phyloP scores from a whole-genome alignment of 1,284 basidiomycete genomes.

The Rhodotorula sp. region DNA sequence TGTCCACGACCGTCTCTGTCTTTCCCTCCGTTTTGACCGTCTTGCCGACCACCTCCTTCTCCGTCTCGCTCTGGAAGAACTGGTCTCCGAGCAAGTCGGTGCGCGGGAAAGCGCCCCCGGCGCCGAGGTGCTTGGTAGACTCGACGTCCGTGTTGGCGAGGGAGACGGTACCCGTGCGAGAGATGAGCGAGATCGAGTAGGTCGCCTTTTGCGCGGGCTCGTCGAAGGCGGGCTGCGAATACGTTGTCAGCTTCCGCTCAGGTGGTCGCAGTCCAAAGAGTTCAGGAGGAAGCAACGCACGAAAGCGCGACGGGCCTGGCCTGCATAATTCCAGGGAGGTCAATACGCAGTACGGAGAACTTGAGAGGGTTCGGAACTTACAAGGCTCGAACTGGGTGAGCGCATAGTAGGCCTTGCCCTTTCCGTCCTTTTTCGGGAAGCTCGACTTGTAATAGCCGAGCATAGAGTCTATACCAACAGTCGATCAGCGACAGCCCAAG shows the following conservation, averaged over 20 bases:
- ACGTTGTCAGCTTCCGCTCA: slow-evolving; percentile 47
- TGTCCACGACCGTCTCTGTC: slow-evolving; percentile 24
- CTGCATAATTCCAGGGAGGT: background rate
- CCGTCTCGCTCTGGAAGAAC: slow-evolving; percentile 15
- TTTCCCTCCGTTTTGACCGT: slow-evolving; percentile 50
- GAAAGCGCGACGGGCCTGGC: slow-evolving; percentile 47
- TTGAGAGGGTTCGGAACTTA: background rate
- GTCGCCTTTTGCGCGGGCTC: slow-evolving; percentile 91
- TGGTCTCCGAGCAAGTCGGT: slow-evolving; percentile 1
- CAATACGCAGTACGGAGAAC: too few species aligned
- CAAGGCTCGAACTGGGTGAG: slow-evolving; percentile 59
- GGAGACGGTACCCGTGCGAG: slow-evolving; percentile 57
- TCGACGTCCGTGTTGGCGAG: slow-evolving; percentile 86
- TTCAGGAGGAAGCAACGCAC: slow-evolving; percentile 14
- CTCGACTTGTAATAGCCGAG: slow-evolving; percentile 43
- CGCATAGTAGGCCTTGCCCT: slow-evolving; percentile 43
- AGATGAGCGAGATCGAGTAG: slow-evolving; percentile 78
- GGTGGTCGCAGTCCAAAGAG: fast-evolving
- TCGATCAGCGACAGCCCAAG: background rate
- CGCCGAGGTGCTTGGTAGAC: slow-evolving; percentile 66
- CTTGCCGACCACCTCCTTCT: slow-evolving; percentile 57
- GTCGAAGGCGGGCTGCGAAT: slow-evolving; percentile 66
- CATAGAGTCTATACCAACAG: slow-evolving; percentile 19
- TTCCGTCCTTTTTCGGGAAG: slow-evolving; percentile 33
- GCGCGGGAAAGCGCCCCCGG: slow-evolving; percentile 23